Conservation (phyloP, 2,329 filamentous ascomycete genomes). For the Apiospora phragmitis region DNA sequence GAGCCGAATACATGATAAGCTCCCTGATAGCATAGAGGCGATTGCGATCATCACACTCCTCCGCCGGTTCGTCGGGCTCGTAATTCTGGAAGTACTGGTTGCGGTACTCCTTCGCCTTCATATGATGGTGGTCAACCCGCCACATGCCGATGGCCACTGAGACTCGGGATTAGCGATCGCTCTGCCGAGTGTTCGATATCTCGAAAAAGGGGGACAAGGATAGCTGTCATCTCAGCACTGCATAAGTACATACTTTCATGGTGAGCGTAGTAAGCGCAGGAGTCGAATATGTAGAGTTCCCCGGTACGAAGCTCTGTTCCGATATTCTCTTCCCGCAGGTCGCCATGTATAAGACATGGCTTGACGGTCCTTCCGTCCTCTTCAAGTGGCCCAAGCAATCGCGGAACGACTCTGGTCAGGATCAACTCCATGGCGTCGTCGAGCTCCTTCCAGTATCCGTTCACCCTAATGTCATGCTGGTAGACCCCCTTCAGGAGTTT, state of each 20-base stretch:
- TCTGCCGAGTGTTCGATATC: not conserved
- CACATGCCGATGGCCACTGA: constrained; percentile 19
- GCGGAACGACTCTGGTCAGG: constrained; percentile 19
- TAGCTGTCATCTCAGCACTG: not conserved
- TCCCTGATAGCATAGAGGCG: constrained; percentile 25
- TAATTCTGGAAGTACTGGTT: constrained; percentile 23
- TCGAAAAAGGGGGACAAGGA: not conserved
- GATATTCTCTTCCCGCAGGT: constrained; percentile 25
- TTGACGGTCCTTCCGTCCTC: constrained; percentile 18
- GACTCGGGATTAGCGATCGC: not conserved
- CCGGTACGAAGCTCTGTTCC: constrained; percentile 20
- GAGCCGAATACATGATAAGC: constrained; percentile 22
- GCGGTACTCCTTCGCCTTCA: constrained; percentile 21
- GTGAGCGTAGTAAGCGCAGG: constrained; percentile 24
- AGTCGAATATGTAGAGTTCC: constrained; percentile 22
- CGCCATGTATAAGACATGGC: constrained; percentile 23
- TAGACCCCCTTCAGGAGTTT: constrained; percentile 24
- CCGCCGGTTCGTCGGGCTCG: constrained; percentile 22
- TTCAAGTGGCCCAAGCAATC: constrained; percentile 19
- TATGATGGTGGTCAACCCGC: constrained; percentile 19
- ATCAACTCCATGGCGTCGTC: constrained; percentile 21
- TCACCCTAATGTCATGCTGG: constrained; percentile 20
- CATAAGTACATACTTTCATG: constrained; percentile 21
- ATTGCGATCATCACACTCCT: constrained; percentile 27
- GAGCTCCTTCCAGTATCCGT: constrained; percentile 24